Percentiles rank a stretch among this genome's conserved stretches.
These are phyloP conservation scores for Cucumis cinereus DNA, from an alignment of 306 rosid species.

Conservation along the genomic window DNA sequence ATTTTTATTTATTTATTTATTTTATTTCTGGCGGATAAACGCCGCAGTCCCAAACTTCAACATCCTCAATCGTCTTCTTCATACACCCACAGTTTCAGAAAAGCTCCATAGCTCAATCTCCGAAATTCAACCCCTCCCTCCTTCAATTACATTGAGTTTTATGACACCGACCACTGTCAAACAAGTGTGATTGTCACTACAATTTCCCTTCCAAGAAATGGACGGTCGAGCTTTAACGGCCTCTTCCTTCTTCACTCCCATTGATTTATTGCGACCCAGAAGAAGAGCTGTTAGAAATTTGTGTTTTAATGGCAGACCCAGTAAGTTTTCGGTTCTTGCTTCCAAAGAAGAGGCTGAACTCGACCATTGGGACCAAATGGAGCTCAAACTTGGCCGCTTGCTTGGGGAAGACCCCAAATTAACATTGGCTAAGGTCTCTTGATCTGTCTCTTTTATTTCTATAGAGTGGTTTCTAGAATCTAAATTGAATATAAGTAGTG, in stretches of 20 bases:
- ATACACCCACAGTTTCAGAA: background rate
- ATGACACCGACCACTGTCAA: background rate
- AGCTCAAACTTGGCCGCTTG: constrained; percentile 81
- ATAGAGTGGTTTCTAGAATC: background rate
- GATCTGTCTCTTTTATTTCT: background rate
- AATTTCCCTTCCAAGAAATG: constrained; percentile 24
- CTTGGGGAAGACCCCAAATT: constrained; percentile 91
- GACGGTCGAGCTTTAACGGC: constrained; percentile 41
- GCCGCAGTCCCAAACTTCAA: background rate
- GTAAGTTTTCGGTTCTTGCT: constrained; percentile 27
- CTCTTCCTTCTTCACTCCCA: constrained; percentile 20
- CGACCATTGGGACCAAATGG: constrained; percentile 65
- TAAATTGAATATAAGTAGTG: background rate
- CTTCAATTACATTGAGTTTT: background rate
- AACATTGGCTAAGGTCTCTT: constrained; percentile 72
- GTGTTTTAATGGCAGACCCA: constrained; percentile 19
- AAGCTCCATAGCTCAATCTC: background rate
- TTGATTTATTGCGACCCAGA: constrained; percentile 23
- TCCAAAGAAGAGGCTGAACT: constrained; percentile 50
- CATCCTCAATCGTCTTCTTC: background rate
- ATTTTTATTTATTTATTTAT: background rate
- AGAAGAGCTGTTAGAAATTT: constrained; percentile 13
- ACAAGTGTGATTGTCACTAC: background rate
- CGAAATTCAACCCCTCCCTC: background rate
- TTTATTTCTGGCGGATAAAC: background rate